Base-by-base conservation (phyloP, 2,329 filamentous ascomycete species). In the Periconia macrospinosa region DNA sequence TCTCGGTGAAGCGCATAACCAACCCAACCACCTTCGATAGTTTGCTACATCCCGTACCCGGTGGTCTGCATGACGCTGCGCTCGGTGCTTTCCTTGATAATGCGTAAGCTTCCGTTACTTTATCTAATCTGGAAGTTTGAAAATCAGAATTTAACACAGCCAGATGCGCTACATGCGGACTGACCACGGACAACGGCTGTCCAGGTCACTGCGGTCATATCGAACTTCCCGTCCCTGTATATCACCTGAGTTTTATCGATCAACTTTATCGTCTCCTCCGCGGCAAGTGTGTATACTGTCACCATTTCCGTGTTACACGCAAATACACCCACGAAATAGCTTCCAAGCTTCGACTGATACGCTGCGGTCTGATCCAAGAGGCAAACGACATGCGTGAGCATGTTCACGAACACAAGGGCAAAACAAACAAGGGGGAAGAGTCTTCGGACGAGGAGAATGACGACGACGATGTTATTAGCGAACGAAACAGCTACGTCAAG, bases 181-280 rank as follows among this genome's bases (percentile, higher is more conserved):
- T 96, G 61, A 89, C 87, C 68, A 87, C 87, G 57, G 83, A 86
- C 69, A 85, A 59, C 19, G 71, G 85, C 65, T 99, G 95, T 72
- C 91, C 93, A 7, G 95, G 95, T 53, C 95, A 99, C 78, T 85
- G 89, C 55, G 95, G 94, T 49, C 94, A 99, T 71, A 96, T 99
- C 72, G 91, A 97, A 66, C 86, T 99, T 13, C 92, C 94, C 14
- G 88, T 92, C 13, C 91, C 90, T 45, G 90, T 97, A 49, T 99
- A 97, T 73, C 93, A 99, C 74, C 91, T 93, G n/a, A 89, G 92
- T 1, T 97, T 97, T 69, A 89, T 99, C 81, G 92, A 97, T 70
- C 92, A 97, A 73, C 84, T 92, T 49, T 84, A 95, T 59, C 88
- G 90, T 43, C 81, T 99, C 44, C 82, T 99, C 18, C 87, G 92